Base-by-base conservation (phyloP, 2,329 filamentous ascomycete species). In the Xylaria sp. region DNA sequence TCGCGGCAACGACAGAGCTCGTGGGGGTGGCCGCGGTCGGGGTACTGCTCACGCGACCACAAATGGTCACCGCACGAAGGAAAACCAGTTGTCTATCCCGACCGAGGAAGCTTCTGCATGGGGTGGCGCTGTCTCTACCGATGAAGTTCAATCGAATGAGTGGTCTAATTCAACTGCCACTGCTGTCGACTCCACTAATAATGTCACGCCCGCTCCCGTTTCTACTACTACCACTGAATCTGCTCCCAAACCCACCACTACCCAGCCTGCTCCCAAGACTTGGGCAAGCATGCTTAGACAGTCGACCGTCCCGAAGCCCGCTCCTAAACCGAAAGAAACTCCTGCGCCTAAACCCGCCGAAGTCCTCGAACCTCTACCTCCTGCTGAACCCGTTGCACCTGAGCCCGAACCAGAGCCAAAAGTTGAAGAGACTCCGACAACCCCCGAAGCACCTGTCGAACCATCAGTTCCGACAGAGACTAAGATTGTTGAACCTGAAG, bases 261-360 rank as follows among this genome's bases (percentile, higher is more conserved):
- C 80, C 64, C 77, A 81, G 63, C 74, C 78, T 68, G 77, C 80
- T 20, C 80, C 82, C 70, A 90, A 89, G 83, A 90, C 88, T 30
- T 94, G 91, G 91, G 91, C 91, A 43, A 92, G 90, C 80, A 90
- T 94, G 85, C 87, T 93, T 70, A 87, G 87, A 75, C 83, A 87
- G 78, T 83, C 89, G 41, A 83, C 86, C 50, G 80, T 78, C 52
- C 85, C 84, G 48, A 91, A 91, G 82, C 83, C 86, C 46, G 82
- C 85, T 43, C 85, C 88, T 45, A 86, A 86, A 80, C 81, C 83
- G 56, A 85, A 84, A 77, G 83, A 87, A 73, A 76, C 79, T n/a
- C 78, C 83, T 67, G 80, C 78, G 39, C 79, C 83, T 28, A 83
- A 85, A 74, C 80, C 82, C 60, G 60, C 23, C 41, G 82, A 86